A percentile compares a stretch with the other conserved stretches of the same genome.
Conservation (phyloP, 352 stramenopile species). For the Globisporangium polare region DNA sequence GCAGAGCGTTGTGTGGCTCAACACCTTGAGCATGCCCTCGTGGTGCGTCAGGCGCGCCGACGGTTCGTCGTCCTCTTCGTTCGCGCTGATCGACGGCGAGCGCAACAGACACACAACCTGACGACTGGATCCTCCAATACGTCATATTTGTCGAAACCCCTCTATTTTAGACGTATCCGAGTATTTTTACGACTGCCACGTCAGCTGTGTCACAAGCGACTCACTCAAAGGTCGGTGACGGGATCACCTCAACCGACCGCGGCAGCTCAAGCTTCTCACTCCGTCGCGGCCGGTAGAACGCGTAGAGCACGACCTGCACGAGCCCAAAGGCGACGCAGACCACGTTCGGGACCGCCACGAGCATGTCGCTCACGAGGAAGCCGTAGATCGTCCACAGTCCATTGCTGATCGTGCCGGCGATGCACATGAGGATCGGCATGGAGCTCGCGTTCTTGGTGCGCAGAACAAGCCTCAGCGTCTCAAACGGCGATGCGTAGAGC, state of each 20-base stretch:
- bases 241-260: neutral
- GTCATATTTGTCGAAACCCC: no score
- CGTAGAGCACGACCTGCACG: conserved; percentile 52
- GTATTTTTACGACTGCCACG: no score
- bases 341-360: conserved; percentile 45
- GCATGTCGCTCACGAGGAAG: conserved; percentile 34
- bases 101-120: no score
- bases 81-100: no score
- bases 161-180: no score
- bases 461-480: conserved; percentile 45
- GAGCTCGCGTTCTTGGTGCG: conserved; percentile 45
- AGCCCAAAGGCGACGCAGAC: conserved; percentile 34
- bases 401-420: conserved; percentile 49
- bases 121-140: no score
- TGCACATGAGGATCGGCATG: conserved; percentile 47
- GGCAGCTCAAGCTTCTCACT: neutral
- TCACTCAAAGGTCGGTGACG: neutral
- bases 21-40: conserved; percentile 66
- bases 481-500: conserved; percentile 57
- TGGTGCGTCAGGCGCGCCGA: conserved; percentile 37
- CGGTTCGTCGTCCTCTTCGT: conserved; percentile 28
- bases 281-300: conserved; percentile 29
- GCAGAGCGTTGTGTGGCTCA: no score
- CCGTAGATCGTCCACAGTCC: conserved; percentile 50
- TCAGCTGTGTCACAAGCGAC: no score